Conservation (phyloP, 2,329 filamentous ascomycete genomes). For the Byssochlamys sp. region DNA sequence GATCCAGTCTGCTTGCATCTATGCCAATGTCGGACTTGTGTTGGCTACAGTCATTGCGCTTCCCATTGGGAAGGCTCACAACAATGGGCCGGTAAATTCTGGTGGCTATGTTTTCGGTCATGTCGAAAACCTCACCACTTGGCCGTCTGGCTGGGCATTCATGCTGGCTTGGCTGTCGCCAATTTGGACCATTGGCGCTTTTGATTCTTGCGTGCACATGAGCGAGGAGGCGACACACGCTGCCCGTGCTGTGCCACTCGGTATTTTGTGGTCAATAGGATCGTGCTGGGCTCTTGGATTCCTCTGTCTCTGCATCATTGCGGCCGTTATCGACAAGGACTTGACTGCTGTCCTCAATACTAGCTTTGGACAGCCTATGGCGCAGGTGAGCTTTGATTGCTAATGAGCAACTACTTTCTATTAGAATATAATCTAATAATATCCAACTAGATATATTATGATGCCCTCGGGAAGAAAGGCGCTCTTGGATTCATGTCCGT, state of each 20-base stretch:
- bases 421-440: background rate
- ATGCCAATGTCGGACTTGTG: slow-evolving; percentile 48
- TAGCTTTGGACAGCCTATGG: slow-evolving; percentile 51
- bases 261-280: slow-evolving; percentile 50
- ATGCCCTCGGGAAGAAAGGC: slow-evolving; percentile 50
- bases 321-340: slow-evolving; percentile 47
- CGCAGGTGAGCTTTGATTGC: slow-evolving; percentile 24
- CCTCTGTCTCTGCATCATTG: slow-evolving; percentile 49
- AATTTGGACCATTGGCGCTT: slow-evolving; percentile 50
- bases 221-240: slow-evolving; percentile 54
- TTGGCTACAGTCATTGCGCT: slow-evolving; percentile 48
- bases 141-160: slow-evolving; percentile 50
- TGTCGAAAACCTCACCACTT: slow-evolving; percentile 49
- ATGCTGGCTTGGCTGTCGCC: slow-evolving; percentile 53
- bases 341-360: slow-evolving; percentile 40
- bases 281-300: slow-evolving; percentile 50
- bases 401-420: background rate
- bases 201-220: slow-evolving; percentile 52
- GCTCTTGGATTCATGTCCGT: slow-evolving; percentile 51
- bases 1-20: slow-evolving; percentile 48
- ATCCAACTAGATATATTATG: slow-evolving; percentile 46
- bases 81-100: slow-evolving; percentile 21
- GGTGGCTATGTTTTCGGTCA: slow-evolving; percentile 46
- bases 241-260: slow-evolving; percentile 49
- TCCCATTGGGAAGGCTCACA: slow-evolving; percentile 38